phyloP scores from a whole-genome alignment of 495 filamentous ascomycete genomes.

The Staphylotrichum tortipilum region DNA sequence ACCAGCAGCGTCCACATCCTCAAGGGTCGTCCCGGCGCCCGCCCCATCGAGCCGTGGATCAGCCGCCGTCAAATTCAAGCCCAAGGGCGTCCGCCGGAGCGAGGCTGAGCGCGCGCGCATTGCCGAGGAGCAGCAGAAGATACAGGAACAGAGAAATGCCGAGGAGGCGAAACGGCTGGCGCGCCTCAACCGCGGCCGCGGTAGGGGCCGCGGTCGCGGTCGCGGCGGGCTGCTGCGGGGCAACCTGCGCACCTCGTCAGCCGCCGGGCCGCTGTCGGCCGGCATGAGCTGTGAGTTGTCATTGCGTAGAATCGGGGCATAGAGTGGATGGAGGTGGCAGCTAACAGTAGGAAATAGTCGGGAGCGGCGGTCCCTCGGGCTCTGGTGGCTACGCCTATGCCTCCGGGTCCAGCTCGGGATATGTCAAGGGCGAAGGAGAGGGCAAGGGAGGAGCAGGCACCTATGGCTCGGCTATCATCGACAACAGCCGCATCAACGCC shows the following conservation, averaged over 20 bases:
- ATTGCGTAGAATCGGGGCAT: no score
- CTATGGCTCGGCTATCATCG: slow-evolving; percentile 20
- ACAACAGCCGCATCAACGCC: slow-evolving; percentile 33
- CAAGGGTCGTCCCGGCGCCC: neutral
- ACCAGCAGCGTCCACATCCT: neutral
- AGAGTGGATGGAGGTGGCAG: no score
- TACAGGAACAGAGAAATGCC: slow-evolving; percentile 26
- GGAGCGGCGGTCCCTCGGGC: slow-evolving; percentile 23
- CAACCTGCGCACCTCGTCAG: slow-evolving; percentile 15
- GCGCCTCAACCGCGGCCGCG: slow-evolving; percentile 20
- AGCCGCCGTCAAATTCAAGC: slow-evolving; percentile 27
- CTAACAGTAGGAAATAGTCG: neutral
- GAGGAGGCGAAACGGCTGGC: slow-evolving; percentile 21
- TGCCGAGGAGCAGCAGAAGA: slow-evolving; percentile 27
- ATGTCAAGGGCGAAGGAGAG: slow-evolving; percentile 8
- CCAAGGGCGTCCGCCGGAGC: slow-evolving; percentile 35
- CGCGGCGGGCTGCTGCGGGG: slow-evolving; percentile 30
- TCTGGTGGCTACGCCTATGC: slow-evolving; percentile 25
- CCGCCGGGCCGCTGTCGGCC: slow-evolving; percentile 32
- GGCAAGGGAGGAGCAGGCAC: neutral
- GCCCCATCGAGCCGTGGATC: slow-evolving; percentile 1
- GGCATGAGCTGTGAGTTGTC: slow-evolving; percentile 29
- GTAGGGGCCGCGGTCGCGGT: slow-evolving; percentile 32
- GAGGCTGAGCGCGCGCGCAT: slow-evolving; percentile 34
- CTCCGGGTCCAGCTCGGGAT: slow-evolving; percentile 26